phyloP scores from a whole-genome alignment of 345 rosid species.

The Pugionium cornutum region DNA sequence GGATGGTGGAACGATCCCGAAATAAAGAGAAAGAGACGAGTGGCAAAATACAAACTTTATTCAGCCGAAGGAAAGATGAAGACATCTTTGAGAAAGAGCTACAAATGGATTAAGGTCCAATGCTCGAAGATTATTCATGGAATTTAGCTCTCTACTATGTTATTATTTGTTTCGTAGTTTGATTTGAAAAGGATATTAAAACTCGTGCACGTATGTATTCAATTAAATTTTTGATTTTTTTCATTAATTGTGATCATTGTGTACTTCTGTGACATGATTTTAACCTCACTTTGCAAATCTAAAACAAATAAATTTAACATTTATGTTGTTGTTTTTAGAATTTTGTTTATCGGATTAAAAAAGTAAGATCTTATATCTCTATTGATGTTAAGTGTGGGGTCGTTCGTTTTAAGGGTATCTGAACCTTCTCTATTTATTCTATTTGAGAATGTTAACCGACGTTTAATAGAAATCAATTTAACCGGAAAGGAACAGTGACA shows the following conservation, averaged over 20 bases:
- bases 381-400: constrained; percentile 1
- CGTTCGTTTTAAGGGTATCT: constrained; percentile 6
- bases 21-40: constrained; percentile 48
- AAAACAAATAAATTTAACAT: not conserved
- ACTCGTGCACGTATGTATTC: not conserved
- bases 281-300: not conserved
- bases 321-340: no score
- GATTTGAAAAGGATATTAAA: not conserved
- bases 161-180: constrained; percentile 19
- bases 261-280: constrained; percentile 2
- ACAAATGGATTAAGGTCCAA: constrained; percentile 54
- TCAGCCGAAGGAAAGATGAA: constrained; percentile 53
- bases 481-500: not conserved
- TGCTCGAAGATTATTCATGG: constrained; percentile 45
- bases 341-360: not conserved
- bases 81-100: constrained; percentile 47
- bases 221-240: constrained; percentile 17
- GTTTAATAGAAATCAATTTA: not conserved
- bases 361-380: not conserved
- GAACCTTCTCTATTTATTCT: no score
- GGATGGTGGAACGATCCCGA: constrained; percentile 57
- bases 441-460: not conserved
- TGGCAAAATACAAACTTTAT: constrained; percentile 56
- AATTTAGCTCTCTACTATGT: constrained; percentile 19
- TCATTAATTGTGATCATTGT: constrained; percentile 8